A percentile compares a stretch with the other conserved stretches of the same genome.
Evolutionary conservation across 139 green algal genomes (phyloP).

Genomic region (Volvox africanus): DNA sequence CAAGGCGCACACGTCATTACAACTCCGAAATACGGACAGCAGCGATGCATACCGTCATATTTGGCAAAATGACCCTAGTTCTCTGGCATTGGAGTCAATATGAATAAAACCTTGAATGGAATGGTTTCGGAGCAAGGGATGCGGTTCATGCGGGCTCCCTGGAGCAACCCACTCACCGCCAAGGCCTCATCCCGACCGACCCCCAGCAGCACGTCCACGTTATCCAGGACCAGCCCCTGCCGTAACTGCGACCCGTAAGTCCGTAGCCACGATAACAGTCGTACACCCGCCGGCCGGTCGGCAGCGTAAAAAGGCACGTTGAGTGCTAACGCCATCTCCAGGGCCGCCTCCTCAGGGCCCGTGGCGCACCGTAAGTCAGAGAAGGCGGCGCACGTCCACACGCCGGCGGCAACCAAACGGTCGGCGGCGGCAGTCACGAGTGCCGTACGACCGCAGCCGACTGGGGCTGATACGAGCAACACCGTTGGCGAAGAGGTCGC

Average conservation of each 20-base stretch:
- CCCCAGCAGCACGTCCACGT: constrained; percentile 36
- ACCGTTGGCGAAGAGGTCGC: neutral
- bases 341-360: constrained; percentile 18
- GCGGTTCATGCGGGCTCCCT: too few relatives aligned
- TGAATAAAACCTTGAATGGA: too few relatives aligned
- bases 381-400: neutral
- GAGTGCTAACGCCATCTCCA: constrained; percentile 29
- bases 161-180: neutral
- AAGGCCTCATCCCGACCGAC: constrained; percentile 13
- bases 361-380: constrained; percentile 2
- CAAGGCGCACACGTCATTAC: too few relatives aligned
- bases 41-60: too few relatives aligned
- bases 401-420: neutral
- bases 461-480: constrained; percentile 6
- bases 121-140: too few relatives aligned
- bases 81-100: too few relatives aligned
- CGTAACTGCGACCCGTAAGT: constrained; percentile 15
- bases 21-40: too few relatives aligned
- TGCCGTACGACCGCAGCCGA: constrained; percentile 25
- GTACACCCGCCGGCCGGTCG: constrained; percentile 1
- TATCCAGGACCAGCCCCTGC: constrained; percentile 43
- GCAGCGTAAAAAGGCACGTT: constrained; percentile 45
- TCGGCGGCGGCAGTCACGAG: constrained; percentile 13
- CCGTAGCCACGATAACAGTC: constrained; percentile 45
- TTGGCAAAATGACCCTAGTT: too few relatives aligned